phyloP scores from a whole-genome alignment of 371 early-diverging fungal species.

The Mucor indicus region DNA sequence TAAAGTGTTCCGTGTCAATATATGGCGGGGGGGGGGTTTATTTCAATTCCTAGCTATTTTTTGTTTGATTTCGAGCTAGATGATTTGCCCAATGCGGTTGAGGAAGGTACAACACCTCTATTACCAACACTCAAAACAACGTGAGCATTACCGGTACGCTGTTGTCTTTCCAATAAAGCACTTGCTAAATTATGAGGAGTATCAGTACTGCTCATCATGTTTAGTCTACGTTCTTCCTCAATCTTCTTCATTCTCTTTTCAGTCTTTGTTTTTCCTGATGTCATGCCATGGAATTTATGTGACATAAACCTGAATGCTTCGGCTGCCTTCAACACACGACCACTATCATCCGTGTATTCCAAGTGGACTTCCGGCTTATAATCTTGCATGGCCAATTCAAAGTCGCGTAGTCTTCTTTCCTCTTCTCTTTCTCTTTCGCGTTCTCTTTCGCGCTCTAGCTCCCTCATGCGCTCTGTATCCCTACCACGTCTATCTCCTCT shows the following conservation, averaged over 20 bases:
- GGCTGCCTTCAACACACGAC: constrained; percentile 77
- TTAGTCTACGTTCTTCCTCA: constrained; percentile 75
- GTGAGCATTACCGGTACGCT: constrained; percentile 73
- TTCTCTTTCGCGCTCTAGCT: constrained; percentile 45
- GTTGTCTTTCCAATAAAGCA: constrained; percentile 73
- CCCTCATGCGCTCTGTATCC: constrained; percentile 34
- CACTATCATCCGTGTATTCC: constrained; percentile 89
- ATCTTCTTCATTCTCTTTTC: constrained; percentile 84
- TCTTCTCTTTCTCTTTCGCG: constrained; percentile 51
- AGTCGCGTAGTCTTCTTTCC: constrained; percentile 64
- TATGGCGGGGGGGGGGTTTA: not conserved
- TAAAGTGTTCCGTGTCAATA: not conserved
- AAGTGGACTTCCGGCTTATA: constrained; percentile 89
- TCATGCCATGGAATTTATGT: constrained; percentile 95
- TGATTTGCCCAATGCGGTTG: constrained; percentile 9
- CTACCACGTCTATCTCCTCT: constrained; percentile 19
- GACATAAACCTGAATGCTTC: constrained; percentile 92
- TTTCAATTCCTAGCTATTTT: not conserved
- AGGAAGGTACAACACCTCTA: constrained; percentile 48
- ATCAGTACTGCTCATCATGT: constrained; percentile 76
- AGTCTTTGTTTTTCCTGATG: constrained; percentile 90
- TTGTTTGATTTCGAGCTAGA: constrained; percentile 6
- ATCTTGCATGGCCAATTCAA: constrained; percentile 80
- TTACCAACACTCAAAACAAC: constrained; percentile 84
- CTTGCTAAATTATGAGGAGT: constrained; percentile 77